Percentiles rank a stretch among this genome's conserved stretches.
Conservation (phyloP, 495 filamentous ascomycete species). For the Trichoderma erinaceum region DNA sequence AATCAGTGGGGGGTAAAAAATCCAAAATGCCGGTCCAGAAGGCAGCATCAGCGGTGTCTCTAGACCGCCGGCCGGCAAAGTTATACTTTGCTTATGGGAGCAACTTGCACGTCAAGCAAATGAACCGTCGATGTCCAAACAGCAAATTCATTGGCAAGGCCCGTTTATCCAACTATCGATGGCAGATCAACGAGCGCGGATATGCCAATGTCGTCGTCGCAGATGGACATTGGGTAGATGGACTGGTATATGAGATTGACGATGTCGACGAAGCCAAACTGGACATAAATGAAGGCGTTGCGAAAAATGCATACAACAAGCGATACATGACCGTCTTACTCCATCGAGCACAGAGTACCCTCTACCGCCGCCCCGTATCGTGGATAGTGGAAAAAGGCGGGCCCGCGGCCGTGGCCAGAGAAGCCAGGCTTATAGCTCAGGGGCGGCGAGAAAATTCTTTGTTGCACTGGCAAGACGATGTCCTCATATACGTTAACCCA, state of each 20-base stretch:
- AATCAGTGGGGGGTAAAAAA: conserved; percentile 10
- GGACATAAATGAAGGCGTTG: conserved; percentile 55
- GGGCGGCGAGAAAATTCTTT: not conserved
- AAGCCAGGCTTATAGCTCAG: conserved; percentile 13
- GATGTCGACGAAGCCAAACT: conserved; percentile 40
- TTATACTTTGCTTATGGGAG: conserved; percentile 71
- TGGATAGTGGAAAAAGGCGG: conserved; percentile 23
- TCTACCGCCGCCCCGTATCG: conserved; percentile 19
- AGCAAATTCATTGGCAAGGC: conserved; percentile 43
- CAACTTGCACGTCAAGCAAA: conserved; percentile 64
- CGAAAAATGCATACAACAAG: conserved; percentile 45
- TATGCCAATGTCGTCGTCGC: conserved; percentile 62
- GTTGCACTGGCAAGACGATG: conserved; percentile 9
- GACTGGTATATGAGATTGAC: conserved; percentile 47
- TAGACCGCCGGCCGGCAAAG: conserved; percentile 14
- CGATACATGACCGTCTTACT: conserved; percentile 22
- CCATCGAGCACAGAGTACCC: conserved; percentile 13
- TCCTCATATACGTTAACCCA: conserved; percentile 56
- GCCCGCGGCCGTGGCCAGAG: not conserved
- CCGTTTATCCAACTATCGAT: conserved; percentile 48
- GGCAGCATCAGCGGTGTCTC: conserved; percentile 6
- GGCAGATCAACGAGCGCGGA: conserved; percentile 61
- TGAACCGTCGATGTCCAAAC: conserved; percentile 54
- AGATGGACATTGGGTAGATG: conserved; percentile 26
- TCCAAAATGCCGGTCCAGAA: not conserved